These are phyloP conservation scores for Trichoderma koningii DNA, from an alignment of 2,329 filamentous ascomycete species.

Conservation along the genomic window DNA sequence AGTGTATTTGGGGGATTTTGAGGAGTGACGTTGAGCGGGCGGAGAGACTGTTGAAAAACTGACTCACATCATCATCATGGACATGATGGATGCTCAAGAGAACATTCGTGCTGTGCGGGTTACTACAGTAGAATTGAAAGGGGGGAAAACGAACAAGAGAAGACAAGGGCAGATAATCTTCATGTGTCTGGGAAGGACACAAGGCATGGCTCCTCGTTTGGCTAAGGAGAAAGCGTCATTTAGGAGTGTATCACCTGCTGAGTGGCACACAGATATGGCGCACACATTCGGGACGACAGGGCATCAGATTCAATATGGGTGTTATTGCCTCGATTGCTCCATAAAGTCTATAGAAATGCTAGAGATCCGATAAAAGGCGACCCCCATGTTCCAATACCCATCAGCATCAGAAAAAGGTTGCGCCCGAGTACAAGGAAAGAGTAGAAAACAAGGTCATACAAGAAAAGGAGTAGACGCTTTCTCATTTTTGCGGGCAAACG, in stretches of 20 bases:
- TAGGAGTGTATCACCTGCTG: too few species aligned
- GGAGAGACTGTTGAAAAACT: background rate
- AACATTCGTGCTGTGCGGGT: too few species aligned
- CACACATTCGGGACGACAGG: background rate
- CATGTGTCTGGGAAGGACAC: too few species aligned
- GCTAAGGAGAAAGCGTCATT: too few species aligned
- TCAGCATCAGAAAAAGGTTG: background rate
- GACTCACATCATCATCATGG: too few species aligned
- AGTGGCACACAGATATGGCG: background rate
- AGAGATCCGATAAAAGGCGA: background rate
- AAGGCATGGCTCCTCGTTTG: too few species aligned
- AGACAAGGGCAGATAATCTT: too few species aligned
- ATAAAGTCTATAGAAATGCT: constrained; percentile 5
- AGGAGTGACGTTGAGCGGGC: constrained; percentile 8
- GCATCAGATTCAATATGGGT: background rate
- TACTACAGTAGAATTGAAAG: too few species aligned
- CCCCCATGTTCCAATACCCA: constrained; percentile 1
- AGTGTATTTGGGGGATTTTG: constrained; percentile 2
- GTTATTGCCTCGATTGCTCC: constrained; percentile 2
- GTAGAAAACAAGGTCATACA: constrained; percentile 6
- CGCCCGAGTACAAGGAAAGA: background rate
- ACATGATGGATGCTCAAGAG: too few species aligned
- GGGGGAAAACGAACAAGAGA: too few species aligned
- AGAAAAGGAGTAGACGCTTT: constrained; percentile 10
- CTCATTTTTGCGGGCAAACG: constrained; percentile 30